Evolutionary conservation across 2,329 filamentous ascomycete species (phyloP), one percentile per base, ranked within the genome.

Genomic region (Fusarium annulatum): DNA sequence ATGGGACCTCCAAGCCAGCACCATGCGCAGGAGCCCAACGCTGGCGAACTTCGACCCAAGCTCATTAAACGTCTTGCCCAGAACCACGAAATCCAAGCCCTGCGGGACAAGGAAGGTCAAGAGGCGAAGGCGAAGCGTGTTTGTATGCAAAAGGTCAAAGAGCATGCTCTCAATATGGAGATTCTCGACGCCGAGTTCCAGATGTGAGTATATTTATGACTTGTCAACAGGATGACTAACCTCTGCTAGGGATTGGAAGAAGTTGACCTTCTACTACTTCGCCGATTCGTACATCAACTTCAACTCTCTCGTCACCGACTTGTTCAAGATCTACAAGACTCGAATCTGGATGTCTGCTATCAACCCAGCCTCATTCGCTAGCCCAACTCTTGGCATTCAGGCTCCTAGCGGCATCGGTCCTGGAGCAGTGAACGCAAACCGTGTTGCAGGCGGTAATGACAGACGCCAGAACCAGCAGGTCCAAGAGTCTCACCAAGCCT

Each of bases 311-410:
- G 96, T 99, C 60, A 97, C 95, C 0, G 96, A 99, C 80, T 88
- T 99, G 18, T 99, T 98, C 89, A 98, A 98, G 84, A 96, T 98
- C 71, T 99, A 98, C 88, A 99, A 99, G 86, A 97, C 96, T 28
- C 91, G 97, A 77, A 99, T 99, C 78, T 99, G 96, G 96, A 97
- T 99, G 94, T 98, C 96, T 9, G 96, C 96, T 8, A 97, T 99
- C 82, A 99, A 99, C 81, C 96, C 96, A 12, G 96, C 96, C 9
- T 98, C 96, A 0, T 98, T 98, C 82, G 93, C 93, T 30, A 95
- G 91, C 71, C 93, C 93, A 23, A 91, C 90, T 7, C 86, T 94
- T 55, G 92, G 92, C 33, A 85, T 95, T 28, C 91, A 92, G 80
- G 90, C 91, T 5, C 90, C 92, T 3, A 91, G 90, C 71, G 89